Evolutionary conservation across 768 basidiomycete species (phyloP), one percentile per base, ranked within the genome.

Genomic region (Mycena pura): DNA sequence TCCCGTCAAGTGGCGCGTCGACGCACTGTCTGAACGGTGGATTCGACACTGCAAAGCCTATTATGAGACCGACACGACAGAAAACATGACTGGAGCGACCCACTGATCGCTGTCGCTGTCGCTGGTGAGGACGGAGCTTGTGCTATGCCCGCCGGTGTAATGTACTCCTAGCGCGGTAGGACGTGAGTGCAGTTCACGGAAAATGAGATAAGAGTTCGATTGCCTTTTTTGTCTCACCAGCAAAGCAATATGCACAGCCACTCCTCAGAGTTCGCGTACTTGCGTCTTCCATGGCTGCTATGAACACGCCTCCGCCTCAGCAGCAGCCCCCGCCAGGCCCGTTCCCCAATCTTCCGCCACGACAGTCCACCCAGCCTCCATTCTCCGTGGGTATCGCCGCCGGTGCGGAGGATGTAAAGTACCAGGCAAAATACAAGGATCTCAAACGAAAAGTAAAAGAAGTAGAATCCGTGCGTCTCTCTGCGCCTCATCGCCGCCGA

Each of bases 371-470:
- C 63, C 75, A 67, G 70, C 81, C 49, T 28, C 68, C 78, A 22
- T 79, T 81, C 46, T 64, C 84, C 19, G 77, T 85, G 21, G 90
- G 88, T 62, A 89, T 91, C 63, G 84, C 89, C 36, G 90, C 89
- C 25, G 88, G 90, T 68, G 90, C 89, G 19, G 92, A 93, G 72
- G 92, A 94, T 75, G 85, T 85, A 71, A 93, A 92, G 76, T 95
- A 94, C 73, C 89, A 91, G 60, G 84, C 86, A 70, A 94, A 94
- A 76, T 95, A 94, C 79, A 92, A 87, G 74, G 92, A 95, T 59
- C 80, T 95, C 64, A 93, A 92, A 74, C 84, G 88, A 76, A 93
- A 93, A 78, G 92, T 94, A 58, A 90, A 87, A 72, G 92, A 94
- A 75, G 90, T 94, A 64, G 93, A 95, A 77, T 75, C 81, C 29